phyloP scores from a whole-genome alignment of 192 early-diverging fungal genomes.

The Mortierella antarctica region DNA sequence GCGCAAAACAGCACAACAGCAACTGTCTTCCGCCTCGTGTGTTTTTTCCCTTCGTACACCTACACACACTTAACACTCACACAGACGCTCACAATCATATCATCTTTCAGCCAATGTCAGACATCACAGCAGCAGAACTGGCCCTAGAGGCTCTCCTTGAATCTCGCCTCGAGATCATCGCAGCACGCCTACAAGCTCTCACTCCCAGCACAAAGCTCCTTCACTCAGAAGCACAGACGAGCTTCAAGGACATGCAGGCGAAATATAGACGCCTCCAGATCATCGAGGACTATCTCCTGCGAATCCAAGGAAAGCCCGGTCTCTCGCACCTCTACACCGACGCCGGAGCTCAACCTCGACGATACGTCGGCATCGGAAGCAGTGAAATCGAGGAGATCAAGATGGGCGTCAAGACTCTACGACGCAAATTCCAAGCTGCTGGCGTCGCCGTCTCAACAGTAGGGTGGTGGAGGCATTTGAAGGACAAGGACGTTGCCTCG shows the following conservation, averaged over 20 bases:
- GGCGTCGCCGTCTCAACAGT: constrained; percentile 28
- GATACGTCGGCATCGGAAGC: constrained; percentile 12
- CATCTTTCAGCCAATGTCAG: constrained; percentile 7
- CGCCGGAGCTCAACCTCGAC: constrained; percentile 21
- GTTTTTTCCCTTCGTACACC: not conserved
- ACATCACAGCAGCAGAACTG: constrained; percentile 39
- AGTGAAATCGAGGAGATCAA: constrained; percentile 44
- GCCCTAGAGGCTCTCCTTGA: constrained; percentile 45
- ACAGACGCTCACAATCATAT: not conserved
- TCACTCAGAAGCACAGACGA: constrained; percentile 14
- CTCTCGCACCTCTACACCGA: constrained; percentile 21
- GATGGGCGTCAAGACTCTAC: constrained; percentile 52
- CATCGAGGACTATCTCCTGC: constrained; percentile 38
- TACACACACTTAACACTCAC: not conserved
- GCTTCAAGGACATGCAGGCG: constrained; percentile 10
- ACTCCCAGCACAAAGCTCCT: constrained; percentile 2
- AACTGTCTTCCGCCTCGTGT: no score
- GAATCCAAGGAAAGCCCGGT: constrained; percentile 49
- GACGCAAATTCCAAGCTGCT: constrained; percentile 48
- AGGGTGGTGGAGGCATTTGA: constrained; percentile 53
- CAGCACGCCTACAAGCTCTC: constrained; percentile 22
- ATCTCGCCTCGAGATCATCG: constrained; percentile 38
- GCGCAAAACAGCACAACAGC: not conserved
- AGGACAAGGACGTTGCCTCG: constrained; percentile 19
- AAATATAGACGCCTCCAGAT: constrained; percentile 28